phyloP scores from a whole-genome alignment of 768 basidiomycete species.

The Agaricus blazei region DNA sequence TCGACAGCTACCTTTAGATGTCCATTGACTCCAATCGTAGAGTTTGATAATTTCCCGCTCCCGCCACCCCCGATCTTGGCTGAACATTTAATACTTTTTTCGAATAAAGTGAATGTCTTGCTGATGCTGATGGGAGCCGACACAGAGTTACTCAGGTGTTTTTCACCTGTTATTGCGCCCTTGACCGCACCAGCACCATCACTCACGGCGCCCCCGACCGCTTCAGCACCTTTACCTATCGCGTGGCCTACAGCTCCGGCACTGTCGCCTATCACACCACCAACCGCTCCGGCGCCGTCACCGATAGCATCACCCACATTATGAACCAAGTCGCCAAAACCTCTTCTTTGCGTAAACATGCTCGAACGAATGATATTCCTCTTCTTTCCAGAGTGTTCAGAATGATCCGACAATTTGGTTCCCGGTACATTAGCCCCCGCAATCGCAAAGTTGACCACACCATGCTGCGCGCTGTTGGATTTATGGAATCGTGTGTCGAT shows the following conservation, averaged over 20 bases:
- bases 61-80: constrained; percentile 3
- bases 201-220: no score
- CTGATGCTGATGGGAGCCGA: constrained; percentile 24
- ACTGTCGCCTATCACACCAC: no score
- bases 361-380: not conserved
- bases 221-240: no score
- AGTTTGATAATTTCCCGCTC: not conserved
- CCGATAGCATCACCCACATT: no score
- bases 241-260: no score
- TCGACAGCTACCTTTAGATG: constrained; percentile 23
- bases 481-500: constrained; percentile 2
- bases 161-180: constrained; percentile 1
- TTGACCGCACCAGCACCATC: no score
- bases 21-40: constrained; percentile 11
- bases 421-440: constrained; percentile 14
- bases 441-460: constrained; percentile 10
- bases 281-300: no score
- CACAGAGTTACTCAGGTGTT: no score
- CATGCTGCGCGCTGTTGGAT: not conserved
- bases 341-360: not conserved
- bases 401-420: not conserved
- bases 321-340: constrained; percentile 21
- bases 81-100: constrained; percentile 22
- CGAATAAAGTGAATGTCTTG: constrained; percentile 26
- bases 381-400: not conserved